Conservation (phyloP, 805 yeast species). For the Lachancea sp. region DNA sequence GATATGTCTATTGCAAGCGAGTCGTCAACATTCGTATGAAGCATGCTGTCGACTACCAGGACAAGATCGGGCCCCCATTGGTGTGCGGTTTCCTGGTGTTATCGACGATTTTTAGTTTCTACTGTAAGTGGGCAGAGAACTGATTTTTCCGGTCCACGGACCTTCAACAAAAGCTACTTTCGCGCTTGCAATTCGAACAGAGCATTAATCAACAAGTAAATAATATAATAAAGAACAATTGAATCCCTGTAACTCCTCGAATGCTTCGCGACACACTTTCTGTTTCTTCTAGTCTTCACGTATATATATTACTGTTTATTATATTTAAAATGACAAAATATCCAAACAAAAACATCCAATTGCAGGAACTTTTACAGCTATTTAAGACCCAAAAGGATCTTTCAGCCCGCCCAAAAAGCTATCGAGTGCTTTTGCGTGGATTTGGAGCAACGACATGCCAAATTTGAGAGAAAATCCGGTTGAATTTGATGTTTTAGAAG, state of each 20-base stretch:
- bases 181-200: too few relatives aligned
- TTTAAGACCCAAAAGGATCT: neutral
- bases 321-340: neutral
- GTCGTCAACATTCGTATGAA: slow-evolving; percentile 76
- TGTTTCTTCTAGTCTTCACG: too few relatives aligned
- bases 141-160: neutral
- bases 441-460: neutral
- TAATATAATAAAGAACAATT: too few relatives aligned
- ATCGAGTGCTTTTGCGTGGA: neutral
- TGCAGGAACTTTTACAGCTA: neutral
- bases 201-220: too few relatives aligned
- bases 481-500: slow-evolving; percentile 43
- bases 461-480: slow-evolving; percentile 13
- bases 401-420: neutral
- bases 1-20: slow-evolving; percentile 71
- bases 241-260: too few relatives aligned
- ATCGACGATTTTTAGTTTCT: slow-evolving; percentile 57
- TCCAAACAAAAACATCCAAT: neutral
- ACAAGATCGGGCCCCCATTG: slow-evolving; percentile 77
- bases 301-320: too few relatives aligned
- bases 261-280: too few relatives aligned
- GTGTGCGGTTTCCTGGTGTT: slow-evolving; percentile 69
- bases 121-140: slow-evolving; percentile 29
- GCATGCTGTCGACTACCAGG: slow-evolving; percentile 79
- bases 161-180: neutral